Percentiles rank a stretch among this genome's conserved stretches.
Evolutionary conservation across 2,329 filamentous ascomycete species (phyloP).

Genomic region (Teratosphaeria epicoccoides): DNA sequence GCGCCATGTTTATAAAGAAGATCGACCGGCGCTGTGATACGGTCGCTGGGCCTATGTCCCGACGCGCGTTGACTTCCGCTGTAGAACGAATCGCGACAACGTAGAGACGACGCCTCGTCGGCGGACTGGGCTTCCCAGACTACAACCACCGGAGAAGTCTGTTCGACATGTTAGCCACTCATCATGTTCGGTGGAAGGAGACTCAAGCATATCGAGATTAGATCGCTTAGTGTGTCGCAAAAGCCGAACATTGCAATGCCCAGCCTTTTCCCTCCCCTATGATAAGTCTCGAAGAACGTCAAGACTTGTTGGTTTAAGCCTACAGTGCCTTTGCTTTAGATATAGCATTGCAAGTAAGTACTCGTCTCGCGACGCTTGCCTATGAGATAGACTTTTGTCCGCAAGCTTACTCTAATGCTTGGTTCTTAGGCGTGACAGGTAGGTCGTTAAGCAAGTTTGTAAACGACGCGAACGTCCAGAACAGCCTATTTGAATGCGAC

Average conservation of each 20-base stretch:
- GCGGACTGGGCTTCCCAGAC: not conserved
- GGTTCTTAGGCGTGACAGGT: slow-evolving; percentile 33
- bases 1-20: no score
- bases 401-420: slow-evolving; percentile 32
- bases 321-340: slow-evolving; percentile 17
- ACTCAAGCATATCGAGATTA: slow-evolving; percentile 32
- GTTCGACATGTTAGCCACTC: not conserved
- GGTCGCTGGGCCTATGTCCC: not conserved
- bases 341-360: not conserved
- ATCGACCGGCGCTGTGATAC: no score
- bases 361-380: no score
- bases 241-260: slow-evolving; percentile 46
- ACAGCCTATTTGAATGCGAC: slow-evolving; percentile 29
- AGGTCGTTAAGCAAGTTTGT: slow-evolving; percentile 32
- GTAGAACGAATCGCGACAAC: not conserved
- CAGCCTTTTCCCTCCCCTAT: slow-evolving; percentile 34
- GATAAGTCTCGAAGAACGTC: slow-evolving; percentile 25
- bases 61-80: not conserved
- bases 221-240: slow-evolving; percentile 34
- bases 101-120: not conserved
- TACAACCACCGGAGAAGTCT: not conserved
- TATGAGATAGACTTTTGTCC: not conserved
- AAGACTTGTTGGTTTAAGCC: slow-evolving; percentile 39
- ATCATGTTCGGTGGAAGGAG: slow-evolving; percentile 10
- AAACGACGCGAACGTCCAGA: slow-evolving; percentile 40